Percentiles rank a stretch among this genome's conserved stretches.
These are phyloP conservation scores for Microsporum canis DNA, from an alignment of 2,329 filamentous ascomycete genomes.

Conservation along the genomic window DNA sequence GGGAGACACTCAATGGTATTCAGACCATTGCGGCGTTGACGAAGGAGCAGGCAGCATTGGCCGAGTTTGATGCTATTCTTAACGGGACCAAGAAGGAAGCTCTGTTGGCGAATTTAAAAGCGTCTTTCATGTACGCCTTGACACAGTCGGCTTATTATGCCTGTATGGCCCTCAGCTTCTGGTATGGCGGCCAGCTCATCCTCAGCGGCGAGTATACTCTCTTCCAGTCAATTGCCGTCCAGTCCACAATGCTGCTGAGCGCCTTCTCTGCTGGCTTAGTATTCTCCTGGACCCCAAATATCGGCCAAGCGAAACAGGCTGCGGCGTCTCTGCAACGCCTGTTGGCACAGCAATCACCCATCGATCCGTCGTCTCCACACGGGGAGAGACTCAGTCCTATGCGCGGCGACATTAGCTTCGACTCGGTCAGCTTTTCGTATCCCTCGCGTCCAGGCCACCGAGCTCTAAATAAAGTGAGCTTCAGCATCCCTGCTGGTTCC, in stretches of 20 bases:
- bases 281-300: slow-evolving; percentile 62
- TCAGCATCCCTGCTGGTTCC: slow-evolving; percentile 39
- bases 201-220: slow-evolving; percentile 53
- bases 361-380: slow-evolving; percentile 10
- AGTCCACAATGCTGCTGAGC: slow-evolving; percentile 59
- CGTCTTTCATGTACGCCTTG: slow-evolving; percentile 35
- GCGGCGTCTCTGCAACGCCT: slow-evolving; percentile 29
- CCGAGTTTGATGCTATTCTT: slow-evolving; percentile 37
- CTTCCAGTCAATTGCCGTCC: slow-evolving; percentile 62
- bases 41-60: slow-evolving; percentile 40
- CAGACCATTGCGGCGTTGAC: slow-evolving; percentile 42
- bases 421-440: slow-evolving; percentile 54
- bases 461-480: slow-evolving; percentile 46
- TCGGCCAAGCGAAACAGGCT: slow-evolving; percentile 55
- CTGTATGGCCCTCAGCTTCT: slow-evolving; percentile 54
- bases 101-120: slow-evolving; percentile 37
- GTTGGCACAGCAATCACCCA: slow-evolving; percentile 4
- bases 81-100: slow-evolving; percentile 41
- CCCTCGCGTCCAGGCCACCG: slow-evolving; percentile 50
- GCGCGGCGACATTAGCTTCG: slow-evolving; percentile 37
- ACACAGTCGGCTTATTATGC: slow-evolving; percentile 53
- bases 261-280: slow-evolving; percentile 64
- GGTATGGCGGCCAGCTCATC: slow-evolving; percentile 66
- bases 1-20: slow-evolving; percentile 43
- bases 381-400: slow-evolving; percentile 15